phyloP scores from a whole-genome alignment of 2,329 filamentous ascomycete species.

The Thermomyces lanuginosus region DNA sequence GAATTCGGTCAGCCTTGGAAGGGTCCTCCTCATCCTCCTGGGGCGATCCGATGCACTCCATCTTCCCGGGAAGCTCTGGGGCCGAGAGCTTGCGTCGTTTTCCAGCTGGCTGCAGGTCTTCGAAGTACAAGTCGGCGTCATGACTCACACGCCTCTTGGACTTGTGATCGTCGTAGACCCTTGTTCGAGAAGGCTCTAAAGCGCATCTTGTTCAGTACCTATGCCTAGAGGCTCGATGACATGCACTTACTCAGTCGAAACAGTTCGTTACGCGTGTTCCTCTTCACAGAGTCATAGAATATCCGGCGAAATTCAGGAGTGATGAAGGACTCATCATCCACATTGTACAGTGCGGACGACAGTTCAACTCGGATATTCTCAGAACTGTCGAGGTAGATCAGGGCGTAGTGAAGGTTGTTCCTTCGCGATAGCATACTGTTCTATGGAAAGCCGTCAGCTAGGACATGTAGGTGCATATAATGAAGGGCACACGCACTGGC shows the following conservation, averaged over 20 bases:
- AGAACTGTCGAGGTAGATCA: constrained; percentile 21
- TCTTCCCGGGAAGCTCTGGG: too few species aligned
- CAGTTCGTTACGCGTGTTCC: constrained; percentile 15
- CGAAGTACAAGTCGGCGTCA: too few species aligned
- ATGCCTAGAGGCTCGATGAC: too few species aligned
- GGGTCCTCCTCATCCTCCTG: constrained; percentile 10
- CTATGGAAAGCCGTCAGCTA: constrained; percentile 10
- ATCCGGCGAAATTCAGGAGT: constrained; percentile 19
- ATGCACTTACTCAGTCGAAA: constrained; percentile 8
- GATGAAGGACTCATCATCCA: constrained; percentile 16
- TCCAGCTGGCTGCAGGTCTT: too few species aligned
- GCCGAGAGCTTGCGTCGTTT: too few species aligned
- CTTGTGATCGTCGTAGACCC: too few species aligned
- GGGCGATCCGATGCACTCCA: constrained; percentile 1
- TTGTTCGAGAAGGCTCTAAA: too few species aligned
- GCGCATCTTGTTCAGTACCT: too few species aligned
- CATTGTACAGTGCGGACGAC: constrained; percentile 18
- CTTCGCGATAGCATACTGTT: constrained; percentile 15
- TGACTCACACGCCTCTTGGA: too few species aligned
- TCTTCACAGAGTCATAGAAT: constrained; percentile 20
- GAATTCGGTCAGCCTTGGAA: constrained; percentile 13
- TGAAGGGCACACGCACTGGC: too few species aligned
- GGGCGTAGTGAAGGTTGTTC: constrained; percentile 19
- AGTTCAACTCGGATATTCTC: constrained; percentile 18
- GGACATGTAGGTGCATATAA: too few species aligned